These are phyloP conservation scores for Leccinum barrowsii DNA, from an alignment of 768 basidiomycete genomes.

Conservation along the genomic window DNA sequence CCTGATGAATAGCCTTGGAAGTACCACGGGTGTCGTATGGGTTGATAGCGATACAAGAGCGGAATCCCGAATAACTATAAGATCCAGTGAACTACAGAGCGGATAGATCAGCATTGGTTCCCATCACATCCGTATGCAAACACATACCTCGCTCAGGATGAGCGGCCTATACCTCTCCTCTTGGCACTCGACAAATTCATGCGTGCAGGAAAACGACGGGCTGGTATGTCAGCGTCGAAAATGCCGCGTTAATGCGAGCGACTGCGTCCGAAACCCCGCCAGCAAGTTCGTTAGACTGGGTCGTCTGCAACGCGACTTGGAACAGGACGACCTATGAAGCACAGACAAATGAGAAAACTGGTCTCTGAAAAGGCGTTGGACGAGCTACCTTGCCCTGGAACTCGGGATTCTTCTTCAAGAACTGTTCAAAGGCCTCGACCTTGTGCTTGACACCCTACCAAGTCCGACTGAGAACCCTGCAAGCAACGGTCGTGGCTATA, in stretches of 20 bases:
- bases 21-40: conserved; percentile 86
- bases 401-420: conserved; percentile 76
- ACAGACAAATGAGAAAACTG: background rate
- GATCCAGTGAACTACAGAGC: conserved; percentile 70
- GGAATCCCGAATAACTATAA: conserved; percentile 83
- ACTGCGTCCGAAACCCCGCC: conserved; percentile 71
- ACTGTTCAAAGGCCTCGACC: conserved; percentile 76
- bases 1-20: conserved; percentile 69
- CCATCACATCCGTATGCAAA: background rate
- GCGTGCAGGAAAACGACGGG: conserved; percentile 83
- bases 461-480: background rate
- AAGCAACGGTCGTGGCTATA: background rate
- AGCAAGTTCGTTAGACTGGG: conserved; percentile 69
- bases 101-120: background rate
- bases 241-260: conserved; percentile 77
- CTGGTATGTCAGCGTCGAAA: conserved; percentile 83
- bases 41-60: conserved; percentile 82
- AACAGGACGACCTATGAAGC: conserved; percentile 67
- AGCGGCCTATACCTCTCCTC: conserved; percentile 64
- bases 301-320: conserved; percentile 83
- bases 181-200: conserved; percentile 86
- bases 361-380: background rate
- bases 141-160: conserved; percentile 70
- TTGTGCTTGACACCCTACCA: conserved; percentile 74
- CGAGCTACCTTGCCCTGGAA: conserved; percentile 64